Conservation (phyloP, 1,284 basidiomycete species). For the Heterobasidion occidentale region DNA sequence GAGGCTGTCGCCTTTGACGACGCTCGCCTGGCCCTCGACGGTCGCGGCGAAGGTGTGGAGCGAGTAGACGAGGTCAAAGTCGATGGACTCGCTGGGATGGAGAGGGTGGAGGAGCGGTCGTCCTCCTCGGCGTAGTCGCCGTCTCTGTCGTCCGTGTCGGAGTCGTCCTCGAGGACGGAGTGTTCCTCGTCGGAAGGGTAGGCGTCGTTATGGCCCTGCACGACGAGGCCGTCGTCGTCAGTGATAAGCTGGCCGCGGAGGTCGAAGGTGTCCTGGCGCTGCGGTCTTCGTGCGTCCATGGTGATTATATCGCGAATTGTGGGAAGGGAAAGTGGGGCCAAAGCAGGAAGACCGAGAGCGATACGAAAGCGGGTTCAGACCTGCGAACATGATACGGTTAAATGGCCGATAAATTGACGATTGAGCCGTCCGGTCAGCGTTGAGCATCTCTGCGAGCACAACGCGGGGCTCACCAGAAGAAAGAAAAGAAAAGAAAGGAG, state of each 20-base stretch:
- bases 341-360: no score
- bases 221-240: slow-evolving; percentile 42
- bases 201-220: slow-evolving; percentile 40
- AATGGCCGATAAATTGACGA: no score
- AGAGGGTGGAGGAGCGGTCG: slow-evolving; percentile 73
- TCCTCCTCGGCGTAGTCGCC: slow-evolving; percentile 63
- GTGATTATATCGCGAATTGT: not conserved
- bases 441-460: slow-evolving; percentile 36
- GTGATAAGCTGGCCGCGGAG: slow-evolving; percentile 56
- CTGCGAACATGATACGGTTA: no score
- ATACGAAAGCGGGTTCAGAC: no score
- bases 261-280: slow-evolving; percentile 64
- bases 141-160: slow-evolving; percentile 55
- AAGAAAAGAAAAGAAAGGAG: slow-evolving; percentile 21
- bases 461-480: slow-evolving; percentile 22
- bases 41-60: slow-evolving; percentile 92
- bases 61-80: slow-evolving; percentile 86
- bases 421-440: no score
- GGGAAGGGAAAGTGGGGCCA: not conserved
- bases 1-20: slow-evolving; percentile 92
- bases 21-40: slow-evolving; percentile 93
- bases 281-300: slow-evolving; percentile 2
- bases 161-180: slow-evolving; percentile 72
- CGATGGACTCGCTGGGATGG: slow-evolving; percentile 84
- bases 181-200: slow-evolving; percentile 63